Conservation (phyloP, 2,329 filamentous ascomycete species). For the Fusarium buharicum region DNA sequence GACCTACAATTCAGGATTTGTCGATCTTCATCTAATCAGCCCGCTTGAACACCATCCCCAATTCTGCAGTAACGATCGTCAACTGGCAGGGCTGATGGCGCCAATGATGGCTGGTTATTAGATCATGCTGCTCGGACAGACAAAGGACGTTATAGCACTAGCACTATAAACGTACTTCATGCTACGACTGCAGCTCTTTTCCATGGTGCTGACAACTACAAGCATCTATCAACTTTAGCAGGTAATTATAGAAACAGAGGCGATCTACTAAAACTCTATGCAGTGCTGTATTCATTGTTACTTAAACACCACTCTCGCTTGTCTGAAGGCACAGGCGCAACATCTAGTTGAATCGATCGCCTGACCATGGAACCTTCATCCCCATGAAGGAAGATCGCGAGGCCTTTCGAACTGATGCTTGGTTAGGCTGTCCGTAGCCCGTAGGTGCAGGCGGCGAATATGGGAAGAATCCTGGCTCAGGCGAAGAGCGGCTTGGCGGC, state of each 20-base stretch:
- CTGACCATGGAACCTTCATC: constrained; percentile 32
- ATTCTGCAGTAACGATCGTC: too few relatives aligned
- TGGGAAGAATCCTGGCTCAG: constrained; percentile 5
- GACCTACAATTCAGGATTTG: too few relatives aligned
- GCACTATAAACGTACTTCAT: constrained; percentile 10
- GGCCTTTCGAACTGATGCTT: constrained; percentile 5
- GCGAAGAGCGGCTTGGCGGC: background rate
- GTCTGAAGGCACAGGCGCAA: fast-evolving
- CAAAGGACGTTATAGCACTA: constrained; percentile 5
- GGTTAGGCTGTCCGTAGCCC: background rate
- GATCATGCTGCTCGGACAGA: too few relatives aligned
- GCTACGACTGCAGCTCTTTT: constrained; percentile 14
- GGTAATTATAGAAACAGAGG: background rate
- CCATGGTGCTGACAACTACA: too few relatives aligned
- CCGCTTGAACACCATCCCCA: constrained; percentile 1
- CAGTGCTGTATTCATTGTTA: too few relatives aligned
- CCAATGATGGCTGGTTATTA: too few relatives aligned
- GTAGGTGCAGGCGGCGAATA: constrained; percentile 1
- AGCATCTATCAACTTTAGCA: background rate
- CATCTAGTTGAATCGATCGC: constrained; percentile 6
- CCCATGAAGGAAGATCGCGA: constrained; percentile 28
- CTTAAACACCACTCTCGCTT: background rate
- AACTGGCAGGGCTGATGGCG: too few relatives aligned
- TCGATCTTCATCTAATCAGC: background rate
- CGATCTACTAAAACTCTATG: too few relatives aligned